Evolutionary conservation across 2,329 filamentous ascomycete species (phyloP), one percentile per base, ranked within the genome.

Genomic region (Venturia nashicola): DNA sequence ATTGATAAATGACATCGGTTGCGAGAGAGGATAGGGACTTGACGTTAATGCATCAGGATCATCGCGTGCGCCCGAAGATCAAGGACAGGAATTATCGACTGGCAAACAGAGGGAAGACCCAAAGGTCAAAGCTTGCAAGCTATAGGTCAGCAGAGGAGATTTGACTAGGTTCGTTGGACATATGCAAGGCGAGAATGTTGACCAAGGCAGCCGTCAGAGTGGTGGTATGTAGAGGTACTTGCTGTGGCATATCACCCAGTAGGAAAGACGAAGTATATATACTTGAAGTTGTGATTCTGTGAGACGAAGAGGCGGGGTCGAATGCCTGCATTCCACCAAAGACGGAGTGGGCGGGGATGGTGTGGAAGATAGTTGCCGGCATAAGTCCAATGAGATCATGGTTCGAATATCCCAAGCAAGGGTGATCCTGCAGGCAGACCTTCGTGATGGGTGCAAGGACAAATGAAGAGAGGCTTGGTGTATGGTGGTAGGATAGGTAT

Each of bases 51-150:
- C 32, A 39, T 32, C n/a, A 55, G 20, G 34, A 63, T 55, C 61
- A 63, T 63, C 36, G 61, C 61, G 61, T 63, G 48, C 61, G 61
- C 32, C 34, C 46, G 42, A 63, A 63, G 61, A 63, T 55, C 61
- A 51, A 55, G 48, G 34, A 27, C 27, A 4, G 61, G 48, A 55
- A 63, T 32, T 44, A 59, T 48, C 43, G 34, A 51, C 14, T 63
- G 61, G 36, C 48, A 55, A 57, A 42, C 61, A 43, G 20, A 54
- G 48, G 36, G 36, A 63, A 63, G 61, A 59, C 14, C 14, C 20
- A 46, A 54, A 39, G 46, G 61, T 62, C 61, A 51, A 54, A 39
- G 61, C 61, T 51, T 48, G n/a, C 36, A 36, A 34, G 20, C 44
- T 48, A 60, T 63, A 57, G 61, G 61, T 63, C 46, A 63, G 46